phyloP scores from a whole-genome alignment of 2,329 filamentous ascomycete genomes.

The Penicillium paneum region DNA sequence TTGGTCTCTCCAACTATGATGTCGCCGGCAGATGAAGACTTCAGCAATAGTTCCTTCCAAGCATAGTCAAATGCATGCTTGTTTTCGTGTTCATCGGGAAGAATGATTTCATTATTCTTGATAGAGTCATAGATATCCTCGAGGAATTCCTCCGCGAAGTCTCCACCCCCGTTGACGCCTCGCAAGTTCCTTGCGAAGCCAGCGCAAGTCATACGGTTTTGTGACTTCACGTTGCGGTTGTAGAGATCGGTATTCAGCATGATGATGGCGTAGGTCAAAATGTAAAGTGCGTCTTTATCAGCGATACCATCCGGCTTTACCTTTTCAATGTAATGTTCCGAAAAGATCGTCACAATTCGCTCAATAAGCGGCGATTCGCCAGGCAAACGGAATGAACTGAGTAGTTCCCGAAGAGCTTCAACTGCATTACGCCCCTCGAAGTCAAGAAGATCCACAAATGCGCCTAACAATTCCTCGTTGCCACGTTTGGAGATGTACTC shows the following conservation, averaged over 20 bases:
- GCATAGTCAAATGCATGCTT: slow-evolving; percentile 95
- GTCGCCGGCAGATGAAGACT: slow-evolving; percentile 71
- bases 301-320: slow-evolving; percentile 70
- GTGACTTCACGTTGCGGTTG: slow-evolving; percentile 75
- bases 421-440: slow-evolving; percentile 84
- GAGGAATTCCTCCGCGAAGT: slow-evolving; percentile 81
- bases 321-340: slow-evolving; percentile 75
- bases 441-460: slow-evolving; percentile 83
- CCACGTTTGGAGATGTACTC: slow-evolving; percentile 90
- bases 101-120: slow-evolving; percentile 87
- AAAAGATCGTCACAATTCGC: slow-evolving; percentile 82
- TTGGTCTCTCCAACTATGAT: slow-evolving; percentile 83
- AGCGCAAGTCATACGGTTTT: slow-evolving; percentile 77
- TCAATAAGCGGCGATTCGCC: slow-evolving; percentile 92
- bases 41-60: slow-evolving; percentile 89
- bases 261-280: slow-evolving; percentile 93
- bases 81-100: slow-evolving; percentile 96
- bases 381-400: slow-evolving; percentile 88
- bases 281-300: slow-evolving; percentile 82
- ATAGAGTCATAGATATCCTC: slow-evolving; percentile 88
- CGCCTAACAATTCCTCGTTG: slow-evolving; percentile 79
- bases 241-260: slow-evolving; percentile 97
- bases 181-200: slow-evolving; percentile 88
- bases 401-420: slow-evolving; percentile 79
- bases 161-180: slow-evolving; percentile 78